Base-by-base conservation (phyloP, 2,329 filamentous ascomycete species). In the Fusarium longipes region DNA sequence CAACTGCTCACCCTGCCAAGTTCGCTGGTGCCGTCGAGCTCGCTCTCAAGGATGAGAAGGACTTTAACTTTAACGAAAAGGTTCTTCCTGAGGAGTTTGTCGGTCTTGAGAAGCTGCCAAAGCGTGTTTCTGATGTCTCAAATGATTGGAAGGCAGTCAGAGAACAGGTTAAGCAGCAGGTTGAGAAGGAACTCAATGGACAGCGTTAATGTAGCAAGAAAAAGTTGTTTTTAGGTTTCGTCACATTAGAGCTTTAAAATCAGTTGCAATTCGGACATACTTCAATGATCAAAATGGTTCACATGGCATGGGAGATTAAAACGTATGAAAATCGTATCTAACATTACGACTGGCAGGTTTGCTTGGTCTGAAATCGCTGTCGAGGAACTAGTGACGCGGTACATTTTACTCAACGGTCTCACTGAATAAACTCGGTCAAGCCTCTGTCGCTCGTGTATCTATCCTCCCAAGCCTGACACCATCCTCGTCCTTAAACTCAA, bases 1-100 rank as follows among this genome's bases (percentile, higher is more conserved):
- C 94, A 2, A 99, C 96, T 3, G 96, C 96, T 4, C 96, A 99
- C 79, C 95, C 96, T 0, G 96, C 95, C 64, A 99, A 99, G 79
- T 99, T 99, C 75, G 89, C 91, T 1, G 87, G 88, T 30, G 94
- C 94, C 0, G 95, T 99, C 3, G 91, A 94, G 71, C 73, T 91
- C 45, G 93, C 95, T 0, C 82, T 98, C 61, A 86, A 88, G 67
- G 86, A 86, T 10, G 84, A 92, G 75, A 77, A 85, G n/a, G 89
- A 85, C 2, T 97, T 96, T 73, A 85, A 88, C 71, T 97, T 97
- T 76, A 83, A 87, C 38, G 78, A 84, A 65, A 87, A 90, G 65
- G 91, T 98, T 2, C 83, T 96, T 54, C 95, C 95, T 0, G 78
- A 86, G 57, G 92, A 97, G 80, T 96, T 97, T 75, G 81, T 91